Base-by-base conservation (phyloP, 176 grass and related monocot species). In the Ensete ventricosum region DNA sequence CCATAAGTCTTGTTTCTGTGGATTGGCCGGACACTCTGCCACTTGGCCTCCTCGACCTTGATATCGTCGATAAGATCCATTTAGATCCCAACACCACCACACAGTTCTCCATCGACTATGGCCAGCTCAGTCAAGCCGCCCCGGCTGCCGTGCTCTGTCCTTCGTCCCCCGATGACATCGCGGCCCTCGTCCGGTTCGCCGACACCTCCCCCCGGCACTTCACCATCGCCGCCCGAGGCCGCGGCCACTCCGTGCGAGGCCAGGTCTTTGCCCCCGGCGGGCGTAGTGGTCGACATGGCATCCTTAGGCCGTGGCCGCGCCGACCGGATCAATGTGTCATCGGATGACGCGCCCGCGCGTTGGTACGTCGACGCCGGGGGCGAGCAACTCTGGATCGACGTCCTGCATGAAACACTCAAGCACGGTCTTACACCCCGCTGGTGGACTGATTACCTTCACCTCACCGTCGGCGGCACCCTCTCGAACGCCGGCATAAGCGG, bases 401-500 rank as follows among this genome's bases (percentile, higher is more conserved):
- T 96, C 68, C 81, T 96, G 75, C 54, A 25, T 59, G 83, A 80
- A 0, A 57, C 91, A 0, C 63, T 96, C 13, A 68, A 69, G 6
- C 79, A 79, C 49, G 85, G 78, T 11, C 76, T 96, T 1, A 63
- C 79, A 9, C 88, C 88, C 8, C 79, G 64, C 12, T 85, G 84
- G 8, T 87, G 88, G 81, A 88, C 83, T 0, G 88, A 91, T 62
- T 96, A 96, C 86, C 82, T 96, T 48, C 78, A 67, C 51, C 50
- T 84, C 72, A 91, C 92, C 11, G 79, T 93, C 14, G 87, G 87
- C 12, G 87, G 91, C 5, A 93, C 87, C 10, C 91, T 94, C 26
- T 90, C 91, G 53, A 96, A 91, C 60, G 85, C 86, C 9, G 92
- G 92, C 14, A 84, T 96, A 54, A 84, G 88, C 20, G 92, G 91